Percentiles rank a stretch among this genome's conserved stretches.
Conservation (phyloP, 164 flowering plant genomes). For the Aristolochia contorta region DNA sequence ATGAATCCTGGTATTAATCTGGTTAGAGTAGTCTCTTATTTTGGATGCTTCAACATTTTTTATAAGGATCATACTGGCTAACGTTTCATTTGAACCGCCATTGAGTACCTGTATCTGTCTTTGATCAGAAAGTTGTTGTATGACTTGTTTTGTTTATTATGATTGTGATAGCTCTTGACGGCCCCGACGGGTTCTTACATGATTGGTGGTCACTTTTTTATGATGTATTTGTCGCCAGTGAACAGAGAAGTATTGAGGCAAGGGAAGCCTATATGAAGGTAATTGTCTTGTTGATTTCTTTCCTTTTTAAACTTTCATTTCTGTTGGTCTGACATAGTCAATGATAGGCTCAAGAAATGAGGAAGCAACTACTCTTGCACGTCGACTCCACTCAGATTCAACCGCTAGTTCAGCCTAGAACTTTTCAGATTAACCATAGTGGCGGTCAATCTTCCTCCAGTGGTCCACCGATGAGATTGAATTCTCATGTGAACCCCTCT, state of each 20-base stretch:
- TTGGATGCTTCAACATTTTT: not conserved
- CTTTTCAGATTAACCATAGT: not conserved
- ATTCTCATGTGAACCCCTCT: not conserved
- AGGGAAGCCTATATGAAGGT: not conserved
- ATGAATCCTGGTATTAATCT: not conserved
- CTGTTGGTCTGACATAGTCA: not conserved
- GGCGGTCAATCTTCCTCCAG: not conserved
- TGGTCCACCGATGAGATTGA: not conserved
- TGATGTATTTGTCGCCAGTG: not conserved
- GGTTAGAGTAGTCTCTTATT: not conserved
- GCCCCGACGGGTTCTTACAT: conserved; percentile 5
- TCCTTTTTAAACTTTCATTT: not conserved
- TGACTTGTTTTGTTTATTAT: not conserved
- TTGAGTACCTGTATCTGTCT: not conserved
- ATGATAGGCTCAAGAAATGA: not conserved
- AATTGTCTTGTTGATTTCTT: not conserved
- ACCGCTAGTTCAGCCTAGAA: not conserved
- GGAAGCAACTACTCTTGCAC: not conserved
- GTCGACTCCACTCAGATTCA: not conserved
- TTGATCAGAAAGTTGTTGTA: not conserved
- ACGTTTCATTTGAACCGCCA: not conserved
- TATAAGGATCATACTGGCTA: not conserved
- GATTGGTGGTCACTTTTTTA: conserved; percentile 10
- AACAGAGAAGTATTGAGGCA: not conserved
- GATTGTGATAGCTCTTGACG: conserved; percentile 4